phyloP scores from a whole-genome alignment of 805 yeast species.

The Lipomyces sp. region DNA sequence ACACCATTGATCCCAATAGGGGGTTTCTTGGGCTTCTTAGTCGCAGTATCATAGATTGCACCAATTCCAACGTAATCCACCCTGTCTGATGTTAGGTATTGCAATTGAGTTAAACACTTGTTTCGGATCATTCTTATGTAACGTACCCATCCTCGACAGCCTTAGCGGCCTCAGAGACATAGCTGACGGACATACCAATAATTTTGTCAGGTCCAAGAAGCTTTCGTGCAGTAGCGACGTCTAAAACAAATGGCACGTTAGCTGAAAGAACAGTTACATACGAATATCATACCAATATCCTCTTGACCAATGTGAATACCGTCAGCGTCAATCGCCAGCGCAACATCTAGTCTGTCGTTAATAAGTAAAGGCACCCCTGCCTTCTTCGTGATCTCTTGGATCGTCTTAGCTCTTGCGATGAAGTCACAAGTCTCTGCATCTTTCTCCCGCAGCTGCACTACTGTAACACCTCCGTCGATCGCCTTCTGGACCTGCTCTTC shows the following conservation, averaged over 20 bases:
- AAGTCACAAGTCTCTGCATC: conserved; percentile 68
- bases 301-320: conserved; percentile 94
- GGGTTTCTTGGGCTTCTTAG: conserved; percentile 62
- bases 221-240: conserved; percentile 58
- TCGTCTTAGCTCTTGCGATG: conserved; percentile 60
- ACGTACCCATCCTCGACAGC: conserved; percentile 53
- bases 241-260: conserved; percentile 36
- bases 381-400: conserved; percentile 64
- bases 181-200: conserved; percentile 76
- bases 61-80: conserved; percentile 89
- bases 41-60: conserved; percentile 71
- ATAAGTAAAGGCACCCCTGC: conserved; percentile 76
- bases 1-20: conserved; percentile 77
- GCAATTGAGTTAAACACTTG: neutral
- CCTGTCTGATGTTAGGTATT: conserved; percentile 29
- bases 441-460: conserved; percentile 86
- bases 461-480: conserved; percentile 71
- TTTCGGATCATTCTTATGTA: conserved; percentile 25
- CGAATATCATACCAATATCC: conserved; percentile 59
- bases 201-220: conserved; percentile 75
- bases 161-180: conserved; percentile 57
- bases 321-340: conserved; percentile 85
- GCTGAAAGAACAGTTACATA: neutral
- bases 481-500: conserved; percentile 64
- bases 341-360: conserved; percentile 87